Conservation (phyloP, 495 filamentous ascomycete genomes). For the Cercophora sp. region DNA sequence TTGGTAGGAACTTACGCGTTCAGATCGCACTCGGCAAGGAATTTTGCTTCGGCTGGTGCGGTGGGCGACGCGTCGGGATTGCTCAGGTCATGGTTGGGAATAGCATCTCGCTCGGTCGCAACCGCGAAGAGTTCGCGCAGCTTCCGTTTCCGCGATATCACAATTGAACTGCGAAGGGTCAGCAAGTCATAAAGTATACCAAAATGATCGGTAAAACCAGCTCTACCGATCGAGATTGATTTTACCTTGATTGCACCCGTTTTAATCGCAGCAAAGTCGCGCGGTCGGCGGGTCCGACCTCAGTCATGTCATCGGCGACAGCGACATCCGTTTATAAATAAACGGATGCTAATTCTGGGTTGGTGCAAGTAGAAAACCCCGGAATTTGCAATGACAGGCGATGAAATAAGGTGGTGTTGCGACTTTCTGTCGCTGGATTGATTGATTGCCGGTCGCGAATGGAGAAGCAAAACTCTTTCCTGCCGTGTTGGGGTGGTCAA, state of each 20-base stretch:
- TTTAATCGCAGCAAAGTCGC: constrained; percentile 52
- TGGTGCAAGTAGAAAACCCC: constrained; percentile 33
- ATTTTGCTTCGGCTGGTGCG: constrained; percentile 54
- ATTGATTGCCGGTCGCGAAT: constrained; percentile 23
- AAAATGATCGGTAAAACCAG: constrained; percentile 43
- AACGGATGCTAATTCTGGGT: constrained; percentile 42
- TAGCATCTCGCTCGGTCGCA: constrained; percentile 45
- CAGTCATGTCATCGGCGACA: constrained; percentile 53
- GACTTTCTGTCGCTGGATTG: constrained; percentile 39
- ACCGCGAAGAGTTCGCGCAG: constrained; percentile 72
- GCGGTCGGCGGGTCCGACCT: constrained; percentile 54
- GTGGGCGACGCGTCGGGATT: constrained; percentile 45
- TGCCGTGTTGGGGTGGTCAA: constrained; percentile 23
- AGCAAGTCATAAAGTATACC: constrained; percentile 34
- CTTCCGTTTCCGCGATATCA: constrained; percentile 76
- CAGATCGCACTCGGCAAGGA: constrained; percentile 71
- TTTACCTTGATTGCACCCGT: constrained; percentile 47
- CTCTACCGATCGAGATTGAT: constrained; percentile 36
- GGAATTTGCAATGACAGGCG: constrained; percentile 33
- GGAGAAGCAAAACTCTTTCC: constrained; percentile 31
- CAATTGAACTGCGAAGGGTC: constrained; percentile 59
- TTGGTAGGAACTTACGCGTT: too few species aligned
- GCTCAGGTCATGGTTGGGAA: constrained; percentile 39
- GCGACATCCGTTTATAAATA: constrained; percentile 58
- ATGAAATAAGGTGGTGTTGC: constrained; percentile 70